Conservation (phyloP, 2,329 filamentous ascomycete genomes). For the Penicillium sp. region DNA sequence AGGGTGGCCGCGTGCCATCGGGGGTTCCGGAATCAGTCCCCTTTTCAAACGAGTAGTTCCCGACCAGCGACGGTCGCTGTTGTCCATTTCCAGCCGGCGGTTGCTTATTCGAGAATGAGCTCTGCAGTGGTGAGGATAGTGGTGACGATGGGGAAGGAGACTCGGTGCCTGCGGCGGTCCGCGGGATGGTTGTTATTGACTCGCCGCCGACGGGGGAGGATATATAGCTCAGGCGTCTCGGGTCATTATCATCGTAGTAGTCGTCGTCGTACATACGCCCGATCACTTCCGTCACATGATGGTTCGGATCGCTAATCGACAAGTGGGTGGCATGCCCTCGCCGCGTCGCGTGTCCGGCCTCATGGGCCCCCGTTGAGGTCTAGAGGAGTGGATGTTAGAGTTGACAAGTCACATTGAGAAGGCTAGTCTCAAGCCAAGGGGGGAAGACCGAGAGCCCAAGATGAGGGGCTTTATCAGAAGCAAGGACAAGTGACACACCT, state of each 20-base stretch:
- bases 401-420: not conserved
- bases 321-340: constrained; percentile 63
- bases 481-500: constrained; percentile 33
- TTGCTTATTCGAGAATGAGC: constrained; percentile 38
- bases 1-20: constrained; percentile 55
- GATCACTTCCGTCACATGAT: constrained; percentile 94
- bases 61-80: constrained; percentile 25
- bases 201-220: constrained; percentile 50
- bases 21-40: constrained; percentile 54
- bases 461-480: not conserved
- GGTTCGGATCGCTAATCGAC: constrained; percentile 81
- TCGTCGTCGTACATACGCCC: constrained; percentile 85
- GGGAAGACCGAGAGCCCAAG: not conserved
- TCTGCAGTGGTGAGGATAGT: constrained; percentile 30
- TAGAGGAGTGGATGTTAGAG: constrained; percentile 17
- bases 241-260: constrained; percentile 62
- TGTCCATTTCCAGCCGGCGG: constrained; percentile 36
- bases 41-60: constrained; percentile 41
- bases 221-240: constrained; percentile 75
- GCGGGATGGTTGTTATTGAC: constrained; percentile 43
- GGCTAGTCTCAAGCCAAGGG: not conserved
- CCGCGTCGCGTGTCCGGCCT: constrained; percentile 52
- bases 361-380: constrained; percentile 45
- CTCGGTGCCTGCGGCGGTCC: constrained; percentile 30
- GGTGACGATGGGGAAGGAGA: constrained; percentile 31